Conservation (phyloP, 371 early-diverging fungal genomes). For the Mortierella sp. region DNA sequence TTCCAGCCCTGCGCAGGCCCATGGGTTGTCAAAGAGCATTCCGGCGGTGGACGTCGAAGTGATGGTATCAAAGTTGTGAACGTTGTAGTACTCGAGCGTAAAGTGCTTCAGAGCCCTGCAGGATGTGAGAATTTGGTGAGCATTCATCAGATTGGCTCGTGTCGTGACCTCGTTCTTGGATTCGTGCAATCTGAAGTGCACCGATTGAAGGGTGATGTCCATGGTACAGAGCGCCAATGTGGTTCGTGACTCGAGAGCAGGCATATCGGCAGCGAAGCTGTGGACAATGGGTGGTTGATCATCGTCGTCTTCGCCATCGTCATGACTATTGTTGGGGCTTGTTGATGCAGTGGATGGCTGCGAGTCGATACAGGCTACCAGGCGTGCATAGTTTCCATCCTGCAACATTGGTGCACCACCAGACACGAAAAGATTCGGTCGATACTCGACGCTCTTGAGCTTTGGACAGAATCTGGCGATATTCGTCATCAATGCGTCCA, state of each 20-base stretch:
- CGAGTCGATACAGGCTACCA: too few relatives aligned
- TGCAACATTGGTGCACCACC: too few relatives aligned
- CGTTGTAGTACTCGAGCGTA: background rate
- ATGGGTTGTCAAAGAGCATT: slow-evolving; percentile 6
- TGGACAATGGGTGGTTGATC: background rate
- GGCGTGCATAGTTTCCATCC: too few relatives aligned
- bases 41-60: background rate
- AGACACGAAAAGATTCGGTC: background rate
- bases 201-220: background rate
- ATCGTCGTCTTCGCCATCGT: background rate
- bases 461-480: background rate
- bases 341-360: too few relatives aligned
- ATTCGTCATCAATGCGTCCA: background rate
- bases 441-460: slow-evolving; percentile 4
- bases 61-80: background rate
- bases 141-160: slow-evolving; percentile 9
- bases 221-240: slow-evolving; percentile 6
- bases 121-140: slow-evolving; percentile 7
- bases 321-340: background rate
- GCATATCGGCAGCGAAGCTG: slow-evolving; percentile 3
- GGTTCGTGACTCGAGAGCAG: background rate
- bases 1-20: slow-evolving; percentile 8
- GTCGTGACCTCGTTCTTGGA: background rate
- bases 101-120: slow-evolving; percentile 1
- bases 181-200: background rate